Evolutionary conservation across 1,284 basidiomycete species (phyloP).

Genomic region (Irpex lacteus): DNA sequence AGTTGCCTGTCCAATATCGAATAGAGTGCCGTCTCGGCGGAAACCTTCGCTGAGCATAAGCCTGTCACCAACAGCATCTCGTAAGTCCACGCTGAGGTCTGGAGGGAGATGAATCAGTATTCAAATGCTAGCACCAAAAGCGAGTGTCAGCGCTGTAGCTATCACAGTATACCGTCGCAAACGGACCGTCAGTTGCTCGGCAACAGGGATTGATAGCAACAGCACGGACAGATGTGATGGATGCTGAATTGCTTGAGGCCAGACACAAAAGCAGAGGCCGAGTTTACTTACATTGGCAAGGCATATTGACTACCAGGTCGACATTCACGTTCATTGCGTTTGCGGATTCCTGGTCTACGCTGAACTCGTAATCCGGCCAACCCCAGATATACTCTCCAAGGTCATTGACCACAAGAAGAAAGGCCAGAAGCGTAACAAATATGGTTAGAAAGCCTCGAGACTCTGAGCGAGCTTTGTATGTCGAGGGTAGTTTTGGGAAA

Average conservation of each 20-base stretch:
- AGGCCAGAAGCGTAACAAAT: conserved; percentile 69
- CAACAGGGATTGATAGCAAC: neutral
- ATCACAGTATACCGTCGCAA: neutral
- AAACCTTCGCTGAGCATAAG: conserved; percentile 84
- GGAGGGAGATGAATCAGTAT: conserved; percentile 7
- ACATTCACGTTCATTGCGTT: conserved; percentile 82
- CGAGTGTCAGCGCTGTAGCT: neutral
- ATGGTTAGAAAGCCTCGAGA: conserved; percentile 88
- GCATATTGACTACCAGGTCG: conserved; percentile 90
- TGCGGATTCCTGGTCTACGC: conserved; percentile 64
- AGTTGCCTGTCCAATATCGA: conserved; percentile 83
- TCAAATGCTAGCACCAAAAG: conserved; percentile 4
- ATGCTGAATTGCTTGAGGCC: neutral
- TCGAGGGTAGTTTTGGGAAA: conserved; percentile 85
- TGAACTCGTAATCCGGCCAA: conserved; percentile 85
- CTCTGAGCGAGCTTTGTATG: conserved; percentile 85
- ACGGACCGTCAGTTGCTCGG: neutral
- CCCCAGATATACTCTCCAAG: conserved; percentile 90
- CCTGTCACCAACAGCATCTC: conserved; percentile 91
- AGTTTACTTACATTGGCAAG: conserved; percentile 78
- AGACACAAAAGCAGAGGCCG: neutral
- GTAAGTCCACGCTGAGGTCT: conserved; percentile 87
- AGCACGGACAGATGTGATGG: neutral
- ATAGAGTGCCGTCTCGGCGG: conserved; percentile 83
- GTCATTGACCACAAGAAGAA: conserved; percentile 83